Evolutionary conservation across 805 yeast species (phyloP).

Genomic region (Pichia occidentalis): DNA sequence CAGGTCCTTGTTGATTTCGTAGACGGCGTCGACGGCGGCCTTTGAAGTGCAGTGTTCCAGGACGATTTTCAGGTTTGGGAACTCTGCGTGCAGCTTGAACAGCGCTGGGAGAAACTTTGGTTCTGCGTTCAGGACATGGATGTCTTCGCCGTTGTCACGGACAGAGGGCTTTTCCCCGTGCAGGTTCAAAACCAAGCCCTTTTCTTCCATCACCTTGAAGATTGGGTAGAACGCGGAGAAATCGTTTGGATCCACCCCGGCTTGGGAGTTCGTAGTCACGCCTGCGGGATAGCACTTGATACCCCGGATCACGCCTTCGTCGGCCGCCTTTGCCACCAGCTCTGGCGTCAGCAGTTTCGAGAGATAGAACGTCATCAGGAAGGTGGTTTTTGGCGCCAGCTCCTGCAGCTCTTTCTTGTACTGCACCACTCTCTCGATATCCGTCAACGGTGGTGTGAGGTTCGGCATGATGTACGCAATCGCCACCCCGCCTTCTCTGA

Average conservation of each 20-base stretch:
- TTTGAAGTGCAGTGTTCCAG: slow-evolving; percentile 93
- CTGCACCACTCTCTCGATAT: slow-evolving; percentile 60
- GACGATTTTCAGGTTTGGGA: slow-evolving; percentile 80
- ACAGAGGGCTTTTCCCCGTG: slow-evolving; percentile 93
- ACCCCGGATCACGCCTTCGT: slow-evolving; percentile 64
- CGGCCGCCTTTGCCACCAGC: slow-evolving; percentile 71
- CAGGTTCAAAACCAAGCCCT: slow-evolving; percentile 71
- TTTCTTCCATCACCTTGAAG: slow-evolving; percentile 79
- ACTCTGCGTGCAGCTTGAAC: slow-evolving; percentile 65
- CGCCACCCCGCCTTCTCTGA: slow-evolving; percentile 83
- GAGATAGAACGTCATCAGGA: slow-evolving; percentile 85
- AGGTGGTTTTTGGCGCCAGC: slow-evolving; percentile 76
- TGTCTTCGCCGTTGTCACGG: slow-evolving; percentile 47
- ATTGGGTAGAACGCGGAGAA: slow-evolving; percentile 84
- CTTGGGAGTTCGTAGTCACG: slow-evolving; percentile 92
- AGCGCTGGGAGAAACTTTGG: slow-evolving; percentile 87
- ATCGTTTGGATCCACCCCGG: slow-evolving; percentile 91
- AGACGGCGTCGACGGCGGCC: slow-evolving; percentile 76
- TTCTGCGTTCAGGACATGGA: slow-evolving; percentile 92
- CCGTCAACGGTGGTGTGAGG: slow-evolving; percentile 84
- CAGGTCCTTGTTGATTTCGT: slow-evolving; percentile 49
- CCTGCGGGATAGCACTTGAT: slow-evolving; percentile 98
- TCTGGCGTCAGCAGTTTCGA: slow-evolving; percentile 79
- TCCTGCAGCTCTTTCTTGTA: slow-evolving; percentile 60
- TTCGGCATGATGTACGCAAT: slow-evolving; percentile 96